phyloP scores from a whole-genome alignment of 345 rosid genomes.

The Eucalyptus pauciflora region DNA sequence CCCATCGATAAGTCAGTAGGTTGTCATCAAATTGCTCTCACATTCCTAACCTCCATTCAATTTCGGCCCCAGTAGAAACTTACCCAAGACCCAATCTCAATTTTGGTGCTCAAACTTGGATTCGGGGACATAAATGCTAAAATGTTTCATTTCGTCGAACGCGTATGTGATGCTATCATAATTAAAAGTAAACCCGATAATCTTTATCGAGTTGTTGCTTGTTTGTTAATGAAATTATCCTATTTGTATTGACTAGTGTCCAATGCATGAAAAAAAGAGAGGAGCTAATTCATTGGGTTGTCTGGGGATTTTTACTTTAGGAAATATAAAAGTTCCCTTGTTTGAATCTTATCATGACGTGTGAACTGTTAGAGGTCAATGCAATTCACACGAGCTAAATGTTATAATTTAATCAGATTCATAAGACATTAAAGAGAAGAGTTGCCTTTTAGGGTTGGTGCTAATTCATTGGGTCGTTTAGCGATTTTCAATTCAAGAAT shows the following conservation, averaged over 20 bases:
- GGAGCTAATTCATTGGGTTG: accelerated
- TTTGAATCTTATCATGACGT: accelerated
- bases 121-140: accelerated
- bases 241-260: not conserved
- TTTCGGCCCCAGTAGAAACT: not conserved
- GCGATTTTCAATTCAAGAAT: too few species aligned
- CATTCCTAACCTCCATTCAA: not conserved
- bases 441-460: accelerated
- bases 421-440: too few species aligned
- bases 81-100: accelerated
- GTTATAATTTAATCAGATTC: not conserved
- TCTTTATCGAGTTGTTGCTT: accelerated
- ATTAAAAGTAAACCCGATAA: too few species aligned
- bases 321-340: accelerated
- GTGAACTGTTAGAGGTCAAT: accelerated
- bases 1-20: not conserved
- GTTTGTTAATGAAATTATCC: accelerated
- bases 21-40: not conserved
- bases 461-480: not conserved
- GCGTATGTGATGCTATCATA: too few species aligned
- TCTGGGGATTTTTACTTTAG: accelerated
- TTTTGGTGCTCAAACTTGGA: not conserved
- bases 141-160: too few species aligned
- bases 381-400: too few species aligned
- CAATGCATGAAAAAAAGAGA: accelerated